Evolutionary conservation across 306 rosid genomes (phyloP), one percentile per base, ranked within the genome.

Genomic region (Rubus idaeus): DNA sequence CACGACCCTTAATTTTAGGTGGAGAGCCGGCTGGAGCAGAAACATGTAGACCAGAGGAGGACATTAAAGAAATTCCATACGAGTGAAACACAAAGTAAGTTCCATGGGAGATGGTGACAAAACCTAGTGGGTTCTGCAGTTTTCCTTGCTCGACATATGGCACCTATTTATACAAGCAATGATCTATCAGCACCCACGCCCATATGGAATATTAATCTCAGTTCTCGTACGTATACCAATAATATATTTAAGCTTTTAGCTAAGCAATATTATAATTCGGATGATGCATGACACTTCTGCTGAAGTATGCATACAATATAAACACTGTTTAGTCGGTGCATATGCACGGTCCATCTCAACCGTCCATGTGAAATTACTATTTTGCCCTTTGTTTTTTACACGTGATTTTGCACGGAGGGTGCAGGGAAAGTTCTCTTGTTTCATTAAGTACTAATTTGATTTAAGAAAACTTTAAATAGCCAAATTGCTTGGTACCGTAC

Each of bases 131-230:
- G 77, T 21, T 57, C 77, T 57, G 56, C 55, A 42, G 16, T 73
- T 12, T 14, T 42, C 77, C 21, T 42, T 16, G 68, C 17, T 58
- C 35, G 77, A 63, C 77, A 73, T 56, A 45, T 73, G 77, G 77
- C 77, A 35, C 55, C 2, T 63, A 5, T 58, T 0, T 58, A 58
- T 10, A 8, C 11, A 46, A 10, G 16, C 52, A 9, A 45, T 47
- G 5, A 12, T 30, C 35, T 30, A 30, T 3, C 52, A 47, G 11
- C 52, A 47, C 16, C 52, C 4, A 47, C 51, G 51, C 51, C 51
- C 50, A 46, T 10, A 47, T 52, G 20, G 10, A 52, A 52, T 17
- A 17, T 52, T 17, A 52, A 17, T 52, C 57, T 52, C 10, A 52
- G 6, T 52, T 52, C 57, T 52, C 57, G 57, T 52, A 52, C 57